These are phyloP conservation scores for Begonia fuchsioides DNA, from an alignment of 306 rosid species.

Conservation along the genomic window DNA sequence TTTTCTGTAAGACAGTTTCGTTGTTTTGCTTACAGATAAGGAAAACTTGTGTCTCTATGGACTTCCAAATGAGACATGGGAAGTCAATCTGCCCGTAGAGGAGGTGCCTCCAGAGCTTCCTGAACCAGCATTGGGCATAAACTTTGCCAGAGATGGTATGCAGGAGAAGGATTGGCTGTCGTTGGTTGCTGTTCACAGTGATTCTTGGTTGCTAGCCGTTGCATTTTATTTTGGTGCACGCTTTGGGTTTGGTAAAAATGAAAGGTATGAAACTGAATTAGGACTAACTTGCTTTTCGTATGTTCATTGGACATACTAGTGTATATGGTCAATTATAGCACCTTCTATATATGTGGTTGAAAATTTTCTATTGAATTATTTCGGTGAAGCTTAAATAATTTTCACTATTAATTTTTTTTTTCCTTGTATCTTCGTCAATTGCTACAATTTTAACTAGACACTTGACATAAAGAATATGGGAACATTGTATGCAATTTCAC, in stretches of 20 bases:
- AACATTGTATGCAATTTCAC: too few relatives aligned
- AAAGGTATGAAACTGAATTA: constrained; percentile 43
- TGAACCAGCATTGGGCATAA: constrained; percentile 92
- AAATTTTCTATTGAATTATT: too few relatives aligned
- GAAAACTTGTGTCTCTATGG: constrained; percentile 95
- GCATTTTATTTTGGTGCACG: constrained; percentile 98
- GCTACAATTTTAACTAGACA: too few relatives aligned
- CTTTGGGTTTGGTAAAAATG: constrained; percentile 95
- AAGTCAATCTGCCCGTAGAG: constrained; percentile 92
- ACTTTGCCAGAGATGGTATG: constrained; percentile 99
- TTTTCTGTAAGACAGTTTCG: constrained; percentile 9
- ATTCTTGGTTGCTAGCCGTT: constrained; percentile 94
- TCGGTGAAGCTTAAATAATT: too few relatives aligned
- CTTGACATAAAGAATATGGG: too few relatives aligned
- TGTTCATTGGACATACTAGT: too few relatives aligned
- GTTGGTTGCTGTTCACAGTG: constrained; percentile 95
- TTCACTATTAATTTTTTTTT: too few relatives aligned
- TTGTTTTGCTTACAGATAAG: constrained; percentile 51
- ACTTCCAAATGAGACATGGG: constrained; percentile 93
- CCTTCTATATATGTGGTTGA: too few relatives aligned
- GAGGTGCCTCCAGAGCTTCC: constrained; percentile 99
- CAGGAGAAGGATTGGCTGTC: constrained; percentile 98
- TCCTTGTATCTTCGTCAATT: too few relatives aligned
- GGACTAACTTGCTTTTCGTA: neutral
- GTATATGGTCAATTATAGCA: too few relatives aligned